These are phyloP conservation scores for Aspergillus awamori DNA, from an alignment of 2,329 filamentous ascomycete species.

Conservation along the genomic window DNA sequence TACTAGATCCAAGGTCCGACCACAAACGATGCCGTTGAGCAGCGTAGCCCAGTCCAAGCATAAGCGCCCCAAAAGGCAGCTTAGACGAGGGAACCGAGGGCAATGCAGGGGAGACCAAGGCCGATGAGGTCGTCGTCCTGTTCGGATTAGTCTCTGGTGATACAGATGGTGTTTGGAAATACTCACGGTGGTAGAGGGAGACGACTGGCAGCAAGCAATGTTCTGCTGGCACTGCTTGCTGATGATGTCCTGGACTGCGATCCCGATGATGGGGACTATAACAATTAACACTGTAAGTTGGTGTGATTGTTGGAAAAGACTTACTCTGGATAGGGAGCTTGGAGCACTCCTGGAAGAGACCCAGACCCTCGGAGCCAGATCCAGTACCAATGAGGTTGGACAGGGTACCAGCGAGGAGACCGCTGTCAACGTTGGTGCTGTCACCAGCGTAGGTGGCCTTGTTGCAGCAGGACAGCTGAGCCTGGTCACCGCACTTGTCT, in stretches of 20 bases:
- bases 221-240: conserved; percentile 46
- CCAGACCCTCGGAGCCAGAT: conserved; percentile 37
- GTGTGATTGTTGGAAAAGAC: conserved; percentile 3
- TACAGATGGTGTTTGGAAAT: fast-evolving
- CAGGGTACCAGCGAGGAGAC: conserved; percentile 39
- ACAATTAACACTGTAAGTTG: neutral
- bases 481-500: conserved; percentile 43
- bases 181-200: conserved; percentile 35
- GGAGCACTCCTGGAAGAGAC: conserved; percentile 48
- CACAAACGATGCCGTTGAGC: conserved; percentile 12
- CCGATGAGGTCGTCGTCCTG: conserved; percentile 40
- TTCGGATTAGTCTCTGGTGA: conserved; percentile 8
- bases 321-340: conserved; percentile 40
- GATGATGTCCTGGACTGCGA: conserved; percentile 37
- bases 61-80: conserved; percentile 8
- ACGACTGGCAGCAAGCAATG: conserved; percentile 46
- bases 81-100: conserved; percentile 44
- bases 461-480: conserved; percentile 46
- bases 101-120: conserved; percentile 42
- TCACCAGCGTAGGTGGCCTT: conserved; percentile 41
- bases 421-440: conserved; percentile 35
- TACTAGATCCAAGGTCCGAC: conserved; percentile 21
- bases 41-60: neutral
- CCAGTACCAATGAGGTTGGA: conserved; percentile 39
- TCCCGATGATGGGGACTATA: conserved; percentile 31